Evolutionary conservation across 768 basidiomycete species (phyloP).

Genomic region (Russula abietina): DNA sequence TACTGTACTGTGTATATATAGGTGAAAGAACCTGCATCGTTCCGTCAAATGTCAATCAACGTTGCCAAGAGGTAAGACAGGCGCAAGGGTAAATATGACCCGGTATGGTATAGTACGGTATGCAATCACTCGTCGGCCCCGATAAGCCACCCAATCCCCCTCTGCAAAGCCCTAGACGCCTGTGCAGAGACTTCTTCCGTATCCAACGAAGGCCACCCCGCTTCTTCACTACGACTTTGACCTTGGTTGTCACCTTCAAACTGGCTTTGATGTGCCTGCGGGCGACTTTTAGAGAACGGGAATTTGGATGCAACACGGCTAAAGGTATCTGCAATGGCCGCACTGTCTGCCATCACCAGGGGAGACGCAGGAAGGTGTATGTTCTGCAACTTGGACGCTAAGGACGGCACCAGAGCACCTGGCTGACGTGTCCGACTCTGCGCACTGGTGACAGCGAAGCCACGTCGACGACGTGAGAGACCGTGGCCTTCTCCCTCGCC

Average conservation of each 20-base stretch:
- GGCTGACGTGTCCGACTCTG: conserved; percentile 5
- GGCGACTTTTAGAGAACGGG: conserved; percentile 14
- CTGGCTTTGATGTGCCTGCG: conserved; percentile 56
- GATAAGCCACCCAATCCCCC: conserved; percentile 94
- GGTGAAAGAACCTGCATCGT: too few relatives aligned
- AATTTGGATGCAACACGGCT: conserved; percentile 43
- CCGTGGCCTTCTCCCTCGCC: conserved; percentile 27
- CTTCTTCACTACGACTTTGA: conserved; percentile 36
- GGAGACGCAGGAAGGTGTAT: conserved; percentile 67
- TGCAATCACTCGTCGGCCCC: conserved; percentile 60
- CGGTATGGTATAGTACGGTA: not conserved
- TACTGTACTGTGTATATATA: too few relatives aligned
- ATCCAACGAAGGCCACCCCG: conserved; percentile 34
- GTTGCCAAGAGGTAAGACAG: not conserved
- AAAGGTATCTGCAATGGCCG: conserved; percentile 76
- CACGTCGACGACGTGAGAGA: conserved; percentile 25
- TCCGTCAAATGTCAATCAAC: not conserved
- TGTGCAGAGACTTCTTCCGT: conserved; percentile 63
- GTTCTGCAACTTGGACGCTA: conserved; percentile 56
- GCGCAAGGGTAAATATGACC: not conserved
- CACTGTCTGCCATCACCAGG: conserved; percentile 66
- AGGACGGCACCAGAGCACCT: conserved; percentile 33
- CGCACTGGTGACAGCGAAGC: not conserved
- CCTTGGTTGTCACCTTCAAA: conserved; percentile 34
- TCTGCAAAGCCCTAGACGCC: conserved; percentile 73